Conservation (phyloP, 2,329 filamentous ascomycete genomes). For the Zopfia rhizophila region DNA sequence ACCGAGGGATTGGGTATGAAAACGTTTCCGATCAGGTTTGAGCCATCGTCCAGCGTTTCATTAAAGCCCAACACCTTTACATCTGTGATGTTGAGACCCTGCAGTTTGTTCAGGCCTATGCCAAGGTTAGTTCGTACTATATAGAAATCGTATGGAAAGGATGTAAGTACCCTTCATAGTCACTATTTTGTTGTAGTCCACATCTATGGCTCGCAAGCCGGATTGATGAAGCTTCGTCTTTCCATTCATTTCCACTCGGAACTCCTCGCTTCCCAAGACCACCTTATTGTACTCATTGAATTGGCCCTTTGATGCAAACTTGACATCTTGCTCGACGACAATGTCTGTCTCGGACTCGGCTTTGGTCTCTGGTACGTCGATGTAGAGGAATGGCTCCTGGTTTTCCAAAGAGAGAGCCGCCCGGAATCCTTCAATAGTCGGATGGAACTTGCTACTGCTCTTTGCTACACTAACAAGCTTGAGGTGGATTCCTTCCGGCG, state of each 20-base stretch:
- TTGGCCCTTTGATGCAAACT: constrained; percentile 55
- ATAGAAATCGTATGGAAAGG: neutral
- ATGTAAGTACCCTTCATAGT: constrained; percentile 64
- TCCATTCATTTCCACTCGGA: constrained; percentile 63
- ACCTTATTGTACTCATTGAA: constrained; percentile 63
- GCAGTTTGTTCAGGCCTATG: constrained; percentile 67
- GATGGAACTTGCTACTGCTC: constrained; percentile 63
- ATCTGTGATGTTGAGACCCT: constrained; percentile 62
- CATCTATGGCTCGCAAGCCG: constrained; percentile 59
- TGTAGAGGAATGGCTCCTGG: constrained; percentile 55
- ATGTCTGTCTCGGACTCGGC: constrained; percentile 54
- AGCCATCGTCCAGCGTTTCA: constrained; percentile 52
- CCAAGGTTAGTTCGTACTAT: constrained; percentile 3
- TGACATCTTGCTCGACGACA: constrained; percentile 56
- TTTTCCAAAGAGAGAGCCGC: constrained; percentile 61
- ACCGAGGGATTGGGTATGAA: constrained; percentile 72
- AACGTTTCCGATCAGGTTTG: constrained; percentile 70
- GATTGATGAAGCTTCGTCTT: constrained; percentile 63
- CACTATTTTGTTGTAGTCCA: constrained; percentile 67
- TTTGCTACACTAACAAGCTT: constrained; percentile 60
- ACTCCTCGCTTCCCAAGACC: constrained; percentile 60
- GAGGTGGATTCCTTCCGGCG: constrained; percentile 60
- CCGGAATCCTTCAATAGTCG: constrained; percentile 64
- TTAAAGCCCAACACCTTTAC: constrained; percentile 58
- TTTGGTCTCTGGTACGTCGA: constrained; percentile 58